Evolutionary conservation across 2,329 filamentous ascomycete genomes (phyloP).

Genomic region (Dactylellina sp.): DNA sequence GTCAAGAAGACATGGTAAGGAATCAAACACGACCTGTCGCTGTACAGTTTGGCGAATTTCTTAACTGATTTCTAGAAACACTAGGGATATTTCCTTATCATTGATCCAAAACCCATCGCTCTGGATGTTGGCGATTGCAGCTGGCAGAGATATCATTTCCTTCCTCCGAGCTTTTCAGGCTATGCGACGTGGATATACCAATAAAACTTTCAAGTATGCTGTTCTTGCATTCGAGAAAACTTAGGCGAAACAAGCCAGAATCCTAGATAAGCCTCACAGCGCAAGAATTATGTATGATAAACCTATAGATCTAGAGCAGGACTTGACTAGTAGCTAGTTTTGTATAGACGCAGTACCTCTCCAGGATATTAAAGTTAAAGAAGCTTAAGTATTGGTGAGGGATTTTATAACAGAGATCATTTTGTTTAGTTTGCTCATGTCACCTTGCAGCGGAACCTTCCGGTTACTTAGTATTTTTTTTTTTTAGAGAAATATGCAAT

Average conservation of each 20-base stretch:
- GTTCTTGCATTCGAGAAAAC: conserved; percentile 71
- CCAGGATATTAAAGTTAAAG: too few relatives aligned
- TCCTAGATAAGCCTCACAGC: too few relatives aligned
- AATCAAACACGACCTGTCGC: neutral
- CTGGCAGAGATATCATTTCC: conserved; percentile 72
- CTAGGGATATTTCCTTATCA: conserved; percentile 74
- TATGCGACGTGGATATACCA: conserved; percentile 72
- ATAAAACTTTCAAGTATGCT: conserved; percentile 71
- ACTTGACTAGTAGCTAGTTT: too few relatives aligned
- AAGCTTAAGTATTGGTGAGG: too few relatives aligned
- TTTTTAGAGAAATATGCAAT: too few relatives aligned
- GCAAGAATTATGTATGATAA: neutral
- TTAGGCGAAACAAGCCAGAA: too few relatives aligned
- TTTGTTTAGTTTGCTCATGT: too few relatives aligned
- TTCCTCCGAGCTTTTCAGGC: conserved; percentile 73
- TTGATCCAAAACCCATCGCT: conserved; percentile 72
- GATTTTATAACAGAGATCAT: too few relatives aligned
- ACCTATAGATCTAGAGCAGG: too few relatives aligned
- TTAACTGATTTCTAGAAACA: neutral
- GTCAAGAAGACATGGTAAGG: conserved; percentile 72
- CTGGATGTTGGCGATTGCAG: conserved; percentile 72
- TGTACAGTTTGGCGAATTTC: neutral
- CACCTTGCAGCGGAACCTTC: too few relatives aligned
- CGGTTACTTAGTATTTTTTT: too few relatives aligned
- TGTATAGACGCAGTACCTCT: too few relatives aligned